These are phyloP conservation scores for Trichoderma sp. DNA, from an alignment of 2,329 filamentous ascomycete genomes.

Conservation along the genomic window DNA sequence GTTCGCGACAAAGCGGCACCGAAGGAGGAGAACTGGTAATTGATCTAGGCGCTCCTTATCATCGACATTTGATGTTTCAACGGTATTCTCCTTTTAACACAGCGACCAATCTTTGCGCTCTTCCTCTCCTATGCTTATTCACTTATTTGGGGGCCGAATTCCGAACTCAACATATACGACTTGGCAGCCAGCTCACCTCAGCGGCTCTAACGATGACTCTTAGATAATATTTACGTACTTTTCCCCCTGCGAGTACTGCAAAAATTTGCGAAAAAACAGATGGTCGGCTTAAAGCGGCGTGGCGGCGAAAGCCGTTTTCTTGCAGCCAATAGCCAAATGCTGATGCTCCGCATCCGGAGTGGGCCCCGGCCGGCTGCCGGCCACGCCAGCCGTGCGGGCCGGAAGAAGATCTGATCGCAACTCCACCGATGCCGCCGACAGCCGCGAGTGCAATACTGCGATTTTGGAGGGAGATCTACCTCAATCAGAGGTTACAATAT, in stretches of 20 bases:
- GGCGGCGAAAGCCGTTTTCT: slow-evolving; percentile 5
- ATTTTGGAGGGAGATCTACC: not conserved
- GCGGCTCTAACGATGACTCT: not conserved
- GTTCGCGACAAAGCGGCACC: not conserved
- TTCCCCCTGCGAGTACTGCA: not conserved
- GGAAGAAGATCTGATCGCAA: not conserved
- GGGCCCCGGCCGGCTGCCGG: slow-evolving; percentile 25
- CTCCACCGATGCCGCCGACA: slow-evolving; percentile 30
- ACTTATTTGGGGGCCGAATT: not conserved
- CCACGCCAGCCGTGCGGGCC: slow-evolving; percentile 13
- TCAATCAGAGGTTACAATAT: not conserved
- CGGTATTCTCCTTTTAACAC: not conserved
- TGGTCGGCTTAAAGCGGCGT: slow-evolving; percentile 8
- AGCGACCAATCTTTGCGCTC: not conserved
- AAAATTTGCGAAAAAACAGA: not conserved
- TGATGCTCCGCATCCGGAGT: slow-evolving; percentile 11
- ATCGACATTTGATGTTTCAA: not conserved
- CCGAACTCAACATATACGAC: not conserved
- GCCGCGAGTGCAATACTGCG: slow-evolving; percentile 15
- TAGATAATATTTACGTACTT: slow-evolving; percentile 16
- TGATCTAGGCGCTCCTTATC: not conserved
- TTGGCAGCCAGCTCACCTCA: not conserved
- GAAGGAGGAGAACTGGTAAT: not conserved
- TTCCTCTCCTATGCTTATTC: not conserved
- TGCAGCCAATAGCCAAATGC: not conserved